These are phyloP conservation scores for Rhodofomes roseus DNA, from an alignment of 1,284 basidiomycete species.

Conservation along the genomic window DNA sequence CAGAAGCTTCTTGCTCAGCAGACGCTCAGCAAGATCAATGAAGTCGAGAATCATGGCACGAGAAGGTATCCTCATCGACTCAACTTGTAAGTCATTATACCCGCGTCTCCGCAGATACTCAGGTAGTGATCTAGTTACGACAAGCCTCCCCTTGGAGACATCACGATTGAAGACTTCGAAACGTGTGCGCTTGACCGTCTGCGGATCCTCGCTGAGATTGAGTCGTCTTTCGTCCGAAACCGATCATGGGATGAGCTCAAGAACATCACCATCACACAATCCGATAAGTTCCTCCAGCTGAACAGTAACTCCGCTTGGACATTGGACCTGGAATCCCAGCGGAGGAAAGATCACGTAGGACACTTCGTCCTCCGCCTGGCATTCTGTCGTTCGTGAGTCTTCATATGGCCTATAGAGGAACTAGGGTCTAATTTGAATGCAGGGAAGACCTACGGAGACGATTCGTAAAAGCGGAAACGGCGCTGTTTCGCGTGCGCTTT, in stretches of 20 bases:
- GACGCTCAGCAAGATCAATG: background rate
- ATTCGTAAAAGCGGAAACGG: constrained; percentile 88
- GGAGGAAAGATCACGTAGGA: constrained; percentile 85
- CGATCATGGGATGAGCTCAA: constrained; percentile 75
- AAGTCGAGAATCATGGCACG: constrained; percentile 27
- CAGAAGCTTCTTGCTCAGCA: background rate
- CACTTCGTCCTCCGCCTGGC: constrained; percentile 96
- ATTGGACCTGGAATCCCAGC: constrained; percentile 57
- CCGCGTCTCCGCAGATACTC: background rate
- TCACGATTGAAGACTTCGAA: constrained; percentile 97
- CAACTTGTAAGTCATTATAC: constrained; percentile 67
- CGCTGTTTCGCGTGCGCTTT: constrained; percentile 83
- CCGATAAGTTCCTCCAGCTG: constrained; percentile 73
- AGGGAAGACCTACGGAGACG: constrained; percentile 90
- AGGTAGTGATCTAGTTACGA: constrained; percentile 64
- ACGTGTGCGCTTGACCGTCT: constrained; percentile 87
- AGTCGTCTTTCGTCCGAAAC: constrained; percentile 87
- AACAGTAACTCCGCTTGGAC: constrained; percentile 53
- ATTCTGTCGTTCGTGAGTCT: constrained; percentile 90
- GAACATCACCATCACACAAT: constrained; percentile 55
- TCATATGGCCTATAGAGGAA: background rate
- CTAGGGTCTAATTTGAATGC: background rate
- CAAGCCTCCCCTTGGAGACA: constrained; percentile 81
- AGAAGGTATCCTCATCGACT: constrained; percentile 62
- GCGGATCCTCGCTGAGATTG: constrained; percentile 91